Percentiles rank a stretch among this genome's conserved stretches.
phyloP scores from a whole-genome alignment of 2,329 filamentous ascomycete species.

The Colletotrichum orbiculare region DNA sequence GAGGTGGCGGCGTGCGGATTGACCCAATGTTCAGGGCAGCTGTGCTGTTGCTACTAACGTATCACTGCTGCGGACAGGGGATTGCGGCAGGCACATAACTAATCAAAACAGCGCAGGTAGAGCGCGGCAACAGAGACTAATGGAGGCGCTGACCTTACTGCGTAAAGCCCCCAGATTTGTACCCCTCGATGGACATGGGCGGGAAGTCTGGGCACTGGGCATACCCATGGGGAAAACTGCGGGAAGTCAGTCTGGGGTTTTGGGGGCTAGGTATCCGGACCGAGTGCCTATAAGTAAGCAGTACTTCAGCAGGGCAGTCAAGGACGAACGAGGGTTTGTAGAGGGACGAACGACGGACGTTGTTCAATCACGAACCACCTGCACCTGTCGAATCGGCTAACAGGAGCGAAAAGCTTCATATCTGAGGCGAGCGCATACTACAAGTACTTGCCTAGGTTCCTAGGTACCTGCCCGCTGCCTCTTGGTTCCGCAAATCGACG shows the following conservation, averaged over 20 bases:
- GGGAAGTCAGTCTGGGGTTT: constrained; percentile 28
- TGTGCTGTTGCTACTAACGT: too few species aligned
- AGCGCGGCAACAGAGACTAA: too few species aligned
- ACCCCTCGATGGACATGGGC: too few species aligned
- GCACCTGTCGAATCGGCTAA: too few species aligned
- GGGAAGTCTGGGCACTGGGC: neutral
- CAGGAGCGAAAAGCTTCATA: too few species aligned
- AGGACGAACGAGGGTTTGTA: constrained; percentile 3
- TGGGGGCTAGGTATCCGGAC: neutral
- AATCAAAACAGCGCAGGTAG: constrained; percentile 17
- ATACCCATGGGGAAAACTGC: constrained; percentile 32
- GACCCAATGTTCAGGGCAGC: constrained; percentile 30
- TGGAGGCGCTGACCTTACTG: too few species aligned
- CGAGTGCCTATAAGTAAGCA: neutral
- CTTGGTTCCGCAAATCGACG: neutral
- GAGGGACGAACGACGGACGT: constrained; percentile 1
- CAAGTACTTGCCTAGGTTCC: too few species aligned
- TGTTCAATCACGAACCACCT: too few species aligned
- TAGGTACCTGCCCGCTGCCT: too few species aligned
- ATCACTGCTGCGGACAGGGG: constrained; percentile 1
- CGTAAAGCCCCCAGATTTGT: too few species aligned
- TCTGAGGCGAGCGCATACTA: too few species aligned
- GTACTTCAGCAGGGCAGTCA: neutral
- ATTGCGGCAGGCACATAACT: constrained; percentile 17
- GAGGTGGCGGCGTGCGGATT: constrained; percentile 30